A percentile compares a stretch with the other conserved stretches of the same genome.
Conservation (phyloP, 2,329 filamentous ascomycete genomes). For the Clarireedia monteithiana region DNA sequence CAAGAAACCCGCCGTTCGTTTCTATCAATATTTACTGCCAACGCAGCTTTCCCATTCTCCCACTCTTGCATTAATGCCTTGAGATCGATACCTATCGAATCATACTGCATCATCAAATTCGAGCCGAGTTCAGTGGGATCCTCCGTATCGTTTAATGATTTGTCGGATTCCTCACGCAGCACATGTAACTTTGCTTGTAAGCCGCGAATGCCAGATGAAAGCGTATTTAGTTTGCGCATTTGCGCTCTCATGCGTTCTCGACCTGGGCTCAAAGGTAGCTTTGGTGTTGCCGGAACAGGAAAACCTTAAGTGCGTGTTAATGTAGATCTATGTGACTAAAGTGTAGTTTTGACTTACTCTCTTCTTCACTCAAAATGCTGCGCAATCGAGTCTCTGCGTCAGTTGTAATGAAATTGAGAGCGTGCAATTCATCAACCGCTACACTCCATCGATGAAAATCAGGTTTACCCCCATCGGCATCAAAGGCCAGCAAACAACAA, state of each 20-base stretch:
- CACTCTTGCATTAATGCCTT: conserved; percentile 73
- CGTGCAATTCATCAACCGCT: conserved; percentile 67
- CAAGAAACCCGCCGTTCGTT: conserved; percentile 65
- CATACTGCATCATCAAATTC: conserved; percentile 80
- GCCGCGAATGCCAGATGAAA: conserved; percentile 84
- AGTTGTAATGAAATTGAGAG: conserved; percentile 53
- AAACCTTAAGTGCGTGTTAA: conserved; percentile 38
- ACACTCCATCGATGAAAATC: conserved; percentile 75
- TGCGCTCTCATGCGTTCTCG: conserved; percentile 81
- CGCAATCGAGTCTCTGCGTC: conserved; percentile 59
- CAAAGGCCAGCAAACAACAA: conserved; percentile 80
- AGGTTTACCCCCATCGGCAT: conserved; percentile 68
- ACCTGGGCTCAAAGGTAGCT: conserved; percentile 57
- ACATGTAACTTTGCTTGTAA: conserved; percentile 93
- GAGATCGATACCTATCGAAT: conserved; percentile 85
- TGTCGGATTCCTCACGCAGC: conserved; percentile 80
- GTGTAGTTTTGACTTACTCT: conserved; percentile 47
- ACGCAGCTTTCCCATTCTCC: conserved; percentile 78
- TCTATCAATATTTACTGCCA: conserved; percentile 74
- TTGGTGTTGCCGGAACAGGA: conserved; percentile 47
- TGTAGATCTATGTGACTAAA: conserved; percentile 3
- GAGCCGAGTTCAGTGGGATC: conserved; percentile 70
- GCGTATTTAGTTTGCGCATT: conserved; percentile 76
- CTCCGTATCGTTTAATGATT: conserved; percentile 64
- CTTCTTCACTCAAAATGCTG: conserved; percentile 67